phyloP scores from a whole-genome alignment of 371 early-diverging fungal species.

The Mucor velutinosus region DNA sequence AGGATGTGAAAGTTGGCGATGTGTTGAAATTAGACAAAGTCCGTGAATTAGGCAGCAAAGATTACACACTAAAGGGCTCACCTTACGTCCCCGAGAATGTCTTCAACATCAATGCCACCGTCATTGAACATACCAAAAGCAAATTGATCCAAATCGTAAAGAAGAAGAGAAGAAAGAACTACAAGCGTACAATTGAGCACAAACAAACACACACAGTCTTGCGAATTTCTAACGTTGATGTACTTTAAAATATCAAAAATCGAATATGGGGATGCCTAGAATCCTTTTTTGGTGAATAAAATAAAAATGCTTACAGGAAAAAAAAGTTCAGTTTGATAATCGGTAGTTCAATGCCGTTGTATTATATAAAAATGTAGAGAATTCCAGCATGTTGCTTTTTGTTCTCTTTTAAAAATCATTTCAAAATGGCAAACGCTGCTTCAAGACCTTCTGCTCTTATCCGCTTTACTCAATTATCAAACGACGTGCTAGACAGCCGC shows the following conservation, averaged over 20 bases:
- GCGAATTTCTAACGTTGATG: conserved; percentile 74
- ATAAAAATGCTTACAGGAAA: conserved; percentile 6
- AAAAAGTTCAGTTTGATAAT: not conserved
- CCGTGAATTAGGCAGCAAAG: conserved; percentile 85
- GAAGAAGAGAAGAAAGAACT: conserved; percentile 89
- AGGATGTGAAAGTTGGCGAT: conserved; percentile 85
- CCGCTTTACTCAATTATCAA: conserved; percentile 12
- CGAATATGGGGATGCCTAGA: not conserved
- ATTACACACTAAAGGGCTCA: conserved; percentile 84
- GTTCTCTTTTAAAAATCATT: not conserved
- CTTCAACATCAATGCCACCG: conserved; percentile 81
- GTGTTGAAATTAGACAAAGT: conserved; percentile 84
- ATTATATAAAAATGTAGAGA: not conserved
- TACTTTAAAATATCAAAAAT: conserved; percentile 30
- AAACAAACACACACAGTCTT: conserved; percentile 80
- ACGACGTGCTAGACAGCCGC: conserved; percentile 18
- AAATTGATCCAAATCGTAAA: conserved; percentile 77
- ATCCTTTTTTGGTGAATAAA: not conserved
- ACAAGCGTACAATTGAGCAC: conserved; percentile 72
- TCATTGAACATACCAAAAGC: conserved; percentile 89
- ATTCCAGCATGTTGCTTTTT: conserved; percentile 7
- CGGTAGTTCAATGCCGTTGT: not conserved
- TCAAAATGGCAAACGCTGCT: conserved; percentile 2
- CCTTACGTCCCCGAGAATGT: conserved; percentile 80
- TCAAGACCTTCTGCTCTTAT: conserved; percentile 8